Evolutionary conservation across 2,329 filamentous ascomycete species (phyloP).

Genomic region (Chrysosporium keratinophilum): DNA sequence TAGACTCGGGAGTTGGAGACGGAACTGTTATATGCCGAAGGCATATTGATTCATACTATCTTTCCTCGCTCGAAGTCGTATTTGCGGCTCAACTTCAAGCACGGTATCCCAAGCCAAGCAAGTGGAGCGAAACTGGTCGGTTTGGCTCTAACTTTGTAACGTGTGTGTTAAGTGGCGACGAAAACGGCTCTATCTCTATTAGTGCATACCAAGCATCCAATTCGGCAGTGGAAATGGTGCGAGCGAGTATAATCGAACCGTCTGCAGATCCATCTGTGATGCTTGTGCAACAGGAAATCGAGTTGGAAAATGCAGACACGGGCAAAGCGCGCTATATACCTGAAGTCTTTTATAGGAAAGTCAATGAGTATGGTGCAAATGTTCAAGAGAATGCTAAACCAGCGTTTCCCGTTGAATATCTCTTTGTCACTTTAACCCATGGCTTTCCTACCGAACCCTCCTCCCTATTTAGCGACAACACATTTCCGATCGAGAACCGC

Average conservation of each 20-base stretch:
- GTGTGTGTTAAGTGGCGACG: slow-evolving; percentile 88
- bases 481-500: slow-evolving; percentile 86
- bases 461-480: slow-evolving; percentile 59
- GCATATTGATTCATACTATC: slow-evolving; percentile 87
- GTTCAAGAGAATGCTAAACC: slow-evolving; percentile 97
- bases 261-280: slow-evolving; percentile 87
- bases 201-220: slow-evolving; percentile 93
- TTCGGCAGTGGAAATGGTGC: slow-evolving; percentile 91
- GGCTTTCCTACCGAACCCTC: slow-evolving; percentile 77
- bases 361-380: slow-evolving; percentile 93
- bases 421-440: slow-evolving; percentile 90
- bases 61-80: slow-evolving; percentile 82
- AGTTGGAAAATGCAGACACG: slow-evolving; percentile 57
- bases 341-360: slow-evolving; percentile 88
- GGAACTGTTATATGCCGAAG: slow-evolving; percentile 88
- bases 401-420: slow-evolving; percentile 89
- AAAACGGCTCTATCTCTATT: slow-evolving; percentile 75
- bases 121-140: slow-evolving; percentile 89
- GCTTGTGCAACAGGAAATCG: slow-evolving; percentile 87
- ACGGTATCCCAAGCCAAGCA: slow-evolving; percentile 76
- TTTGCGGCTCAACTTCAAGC: slow-evolving; percentile 85
- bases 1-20: slow-evolving; percentile 69
- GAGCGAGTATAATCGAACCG: slow-evolving; percentile 86
- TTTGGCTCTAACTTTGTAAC: slow-evolving; percentile 98
- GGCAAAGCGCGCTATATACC: slow-evolving; percentile 74